Conservation (phyloP, 2,329 filamentous ascomycete genomes). For the Sporothrix curviconia region DNA sequence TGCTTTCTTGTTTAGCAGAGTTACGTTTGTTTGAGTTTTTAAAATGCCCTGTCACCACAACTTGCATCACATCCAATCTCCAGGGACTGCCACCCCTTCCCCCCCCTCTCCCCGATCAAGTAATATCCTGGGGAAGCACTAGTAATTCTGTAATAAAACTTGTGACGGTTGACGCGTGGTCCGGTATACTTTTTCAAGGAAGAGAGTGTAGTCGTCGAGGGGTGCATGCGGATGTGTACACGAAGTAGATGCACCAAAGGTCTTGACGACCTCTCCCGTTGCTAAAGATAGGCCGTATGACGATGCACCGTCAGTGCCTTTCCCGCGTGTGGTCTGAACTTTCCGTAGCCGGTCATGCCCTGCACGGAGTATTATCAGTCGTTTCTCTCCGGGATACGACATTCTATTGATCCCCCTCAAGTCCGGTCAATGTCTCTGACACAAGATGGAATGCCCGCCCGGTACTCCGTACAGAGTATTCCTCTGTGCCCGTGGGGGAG, state of each 20-base stretch:
- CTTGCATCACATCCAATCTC: not conserved
- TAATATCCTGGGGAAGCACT: not conserved
- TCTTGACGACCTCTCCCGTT: no score
- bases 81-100: not conserved
- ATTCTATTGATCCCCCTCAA: not conserved
- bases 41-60: no score
- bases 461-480: not conserved
- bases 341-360: no score
- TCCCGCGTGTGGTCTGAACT: no score
- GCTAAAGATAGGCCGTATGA: no score
- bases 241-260: no score
- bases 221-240: not conserved
- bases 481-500: no score
- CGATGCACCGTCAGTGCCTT: no score
- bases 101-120: no score
- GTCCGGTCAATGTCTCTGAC: not conserved
- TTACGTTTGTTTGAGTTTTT: no score
- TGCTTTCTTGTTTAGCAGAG: no score
- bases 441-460: not conserved
- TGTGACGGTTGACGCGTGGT: not conserved
- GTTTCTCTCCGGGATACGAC: not conserved
- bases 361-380: no score
- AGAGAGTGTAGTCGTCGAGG: not conserved
- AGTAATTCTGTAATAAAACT: not conserved
- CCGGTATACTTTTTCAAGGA: not conserved